Evolutionary conservation across 2,329 filamentous ascomycete species (phyloP).

Genomic region (Neophaeococcomyces aloes): DNA sequence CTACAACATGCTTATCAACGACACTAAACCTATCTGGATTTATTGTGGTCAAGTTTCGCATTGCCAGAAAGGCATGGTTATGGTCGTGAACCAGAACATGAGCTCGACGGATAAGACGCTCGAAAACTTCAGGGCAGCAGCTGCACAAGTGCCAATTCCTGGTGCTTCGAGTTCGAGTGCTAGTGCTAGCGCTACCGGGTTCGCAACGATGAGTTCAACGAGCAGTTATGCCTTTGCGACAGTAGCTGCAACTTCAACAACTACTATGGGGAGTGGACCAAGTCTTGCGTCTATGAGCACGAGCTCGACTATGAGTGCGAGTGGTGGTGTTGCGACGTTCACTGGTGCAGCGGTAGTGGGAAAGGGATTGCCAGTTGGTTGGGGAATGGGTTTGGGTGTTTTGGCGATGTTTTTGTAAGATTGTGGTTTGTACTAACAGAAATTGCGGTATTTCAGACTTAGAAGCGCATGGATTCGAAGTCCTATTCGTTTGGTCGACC

Average conservation of each 20-base stretch:
- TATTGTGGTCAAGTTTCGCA: slow-evolving; percentile 67
- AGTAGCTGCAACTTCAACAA: slow-evolving; percentile 1
- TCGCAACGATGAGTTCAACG: slow-evolving; percentile 3
- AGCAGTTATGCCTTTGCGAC: background rate
- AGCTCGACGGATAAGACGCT: slow-evolving; percentile 16
- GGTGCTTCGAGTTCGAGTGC: slow-evolving; percentile 3
- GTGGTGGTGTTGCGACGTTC: slow-evolving; percentile 15
- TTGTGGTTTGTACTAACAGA: no score
- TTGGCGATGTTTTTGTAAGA: slow-evolving; percentile 11
- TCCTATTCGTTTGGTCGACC: no score
- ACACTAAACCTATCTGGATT: slow-evolving; percentile 63
- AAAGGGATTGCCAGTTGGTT: slow-evolving; percentile 9
- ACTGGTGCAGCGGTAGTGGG: slow-evolving; percentile 13
- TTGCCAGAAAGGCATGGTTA: slow-evolving; percentile 64
- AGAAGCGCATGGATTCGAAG: no score
- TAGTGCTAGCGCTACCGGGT: background rate
- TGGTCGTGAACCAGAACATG: slow-evolving; percentile 53
- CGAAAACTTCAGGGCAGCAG: slow-evolving; percentile 19
- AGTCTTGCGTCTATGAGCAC: slow-evolving; percentile 4
- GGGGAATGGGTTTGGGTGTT: slow-evolving; percentile 10
- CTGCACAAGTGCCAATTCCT: slow-evolving; percentile 13
- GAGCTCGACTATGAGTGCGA: slow-evolving; percentile 8
- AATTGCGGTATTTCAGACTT: no score
- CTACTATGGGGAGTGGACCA: slow-evolving; percentile 6
- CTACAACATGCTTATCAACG: slow-evolving; percentile 60